A percentile compares a stretch with the other conserved stretches of the same genome.
Evolutionary conservation across 2,329 filamentous ascomycete genomes (phyloP).

Genomic region (Xylaria hypoxylon): DNA sequence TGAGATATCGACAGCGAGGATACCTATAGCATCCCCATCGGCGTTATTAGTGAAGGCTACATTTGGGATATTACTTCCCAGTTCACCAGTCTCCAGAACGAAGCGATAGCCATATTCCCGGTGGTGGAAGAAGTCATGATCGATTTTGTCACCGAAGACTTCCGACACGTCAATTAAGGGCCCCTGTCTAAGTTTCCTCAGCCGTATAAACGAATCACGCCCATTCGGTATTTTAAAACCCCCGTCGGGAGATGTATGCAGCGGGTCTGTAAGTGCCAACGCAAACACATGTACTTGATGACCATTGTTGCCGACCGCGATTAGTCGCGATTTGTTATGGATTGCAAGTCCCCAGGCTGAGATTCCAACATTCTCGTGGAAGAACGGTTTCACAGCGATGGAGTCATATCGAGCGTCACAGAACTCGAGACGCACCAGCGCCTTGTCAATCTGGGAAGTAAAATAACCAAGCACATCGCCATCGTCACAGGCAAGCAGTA

Average conservation of each 20-base stretch:
- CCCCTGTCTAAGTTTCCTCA: conserved; percentile 30
- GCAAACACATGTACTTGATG: conserved; percentile 51
- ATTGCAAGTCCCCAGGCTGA: conserved; percentile 93
- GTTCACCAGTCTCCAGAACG: conserved; percentile 55
- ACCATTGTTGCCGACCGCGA: conserved; percentile 86
- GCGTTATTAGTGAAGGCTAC: conserved; percentile 63
- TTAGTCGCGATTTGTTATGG: conserved; percentile 82
- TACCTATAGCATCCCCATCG: conserved; percentile 60
- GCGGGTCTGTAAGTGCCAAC: conserved; percentile 48
- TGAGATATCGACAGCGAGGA: conserved; percentile 64
- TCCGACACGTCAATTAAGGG: conserved; percentile 13
- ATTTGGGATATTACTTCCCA: conserved; percentile 63
- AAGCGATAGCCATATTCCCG: conserved; percentile 64
- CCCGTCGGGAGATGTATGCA: not conserved
- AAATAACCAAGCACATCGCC: conserved; percentile 81
- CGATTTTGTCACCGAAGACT: conserved; percentile 30
- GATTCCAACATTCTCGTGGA: conserved; percentile 78
- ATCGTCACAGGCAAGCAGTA: conserved; percentile 77
- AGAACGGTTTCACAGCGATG: conserved; percentile 62
- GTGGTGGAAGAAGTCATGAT: conserved; percentile 46
- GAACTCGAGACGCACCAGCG: conserved; percentile 41
- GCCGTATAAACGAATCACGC: conserved; percentile 38
- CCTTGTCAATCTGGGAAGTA: conserved; percentile 61
- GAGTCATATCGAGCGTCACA: conserved; percentile 45
- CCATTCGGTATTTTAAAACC: conserved; percentile 22